phyloP scores from a whole-genome alignment of 306 rosid genomes.

The Cucurbita pepo region DNA sequence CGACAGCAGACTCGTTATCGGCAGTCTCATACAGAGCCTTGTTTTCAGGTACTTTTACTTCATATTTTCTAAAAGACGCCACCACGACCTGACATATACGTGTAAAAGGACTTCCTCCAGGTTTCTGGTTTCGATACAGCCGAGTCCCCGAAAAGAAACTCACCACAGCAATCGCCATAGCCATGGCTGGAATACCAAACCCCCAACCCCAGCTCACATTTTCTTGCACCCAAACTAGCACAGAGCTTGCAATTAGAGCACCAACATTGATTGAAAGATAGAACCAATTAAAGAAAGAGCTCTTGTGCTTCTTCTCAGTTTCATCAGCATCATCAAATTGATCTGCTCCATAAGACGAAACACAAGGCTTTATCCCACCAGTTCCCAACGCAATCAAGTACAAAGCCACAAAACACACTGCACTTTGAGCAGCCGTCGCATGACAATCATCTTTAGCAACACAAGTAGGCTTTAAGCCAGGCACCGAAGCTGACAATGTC shows the following conservation, averaged over 20 bases:
- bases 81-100: constrained; percentile 6
- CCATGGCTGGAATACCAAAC: constrained; percentile 9
- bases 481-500: constrained; percentile 8
- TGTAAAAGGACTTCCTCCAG: constrained; percentile 10
- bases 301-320: constrained; percentile 5
- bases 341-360: constrained; percentile 8
- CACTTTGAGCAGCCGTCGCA: constrained; percentile 4
- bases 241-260: constrained; percentile 6
- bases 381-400: constrained; percentile 10
- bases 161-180: constrained; percentile 8
- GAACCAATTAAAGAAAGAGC: constrained; percentile 12
- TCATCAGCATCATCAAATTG: constrained; percentile 7
- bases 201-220: constrained; percentile 11
- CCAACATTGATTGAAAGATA: constrained; percentile 11
- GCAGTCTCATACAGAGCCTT: neutral
- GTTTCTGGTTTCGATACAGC: constrained; percentile 4
- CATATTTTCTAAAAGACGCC: neutral
- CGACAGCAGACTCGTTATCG: neutral
- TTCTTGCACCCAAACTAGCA: constrained; percentile 11
- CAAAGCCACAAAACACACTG: constrained; percentile 4
- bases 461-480: constrained; percentile 1
- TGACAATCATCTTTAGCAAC: neutral
- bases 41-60: neutral
- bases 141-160: constrained; percentile 11
- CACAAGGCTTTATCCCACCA: constrained; percentile 12